phyloP scores from a whole-genome alignment of 331 rosid genomes.

The Rosa hybrid region DNA sequence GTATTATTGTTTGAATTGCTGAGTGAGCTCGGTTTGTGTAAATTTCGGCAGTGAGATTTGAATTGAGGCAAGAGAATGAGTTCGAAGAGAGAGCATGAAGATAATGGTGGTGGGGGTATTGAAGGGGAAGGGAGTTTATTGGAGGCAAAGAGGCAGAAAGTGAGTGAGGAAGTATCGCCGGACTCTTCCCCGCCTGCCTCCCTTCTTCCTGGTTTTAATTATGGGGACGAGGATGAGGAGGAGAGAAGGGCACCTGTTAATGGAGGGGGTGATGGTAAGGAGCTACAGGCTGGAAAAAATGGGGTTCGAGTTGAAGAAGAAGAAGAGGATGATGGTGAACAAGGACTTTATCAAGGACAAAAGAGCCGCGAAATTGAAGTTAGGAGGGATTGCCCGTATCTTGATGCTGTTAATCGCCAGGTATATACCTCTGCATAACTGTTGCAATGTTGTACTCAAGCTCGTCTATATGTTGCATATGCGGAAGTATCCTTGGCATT shows the following conservation, averaged over 20 bases:
- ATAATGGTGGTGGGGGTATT: constrained; percentile 4
- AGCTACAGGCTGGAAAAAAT: constrained; percentile 35
- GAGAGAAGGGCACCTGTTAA: constrained; percentile 17
- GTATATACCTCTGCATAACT: constrained; percentile 39
- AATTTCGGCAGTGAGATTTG: background rate
- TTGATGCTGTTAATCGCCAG: constrained; percentile 97
- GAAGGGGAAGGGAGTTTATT: constrained; percentile 18
- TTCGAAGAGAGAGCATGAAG: constrained; percentile 35
- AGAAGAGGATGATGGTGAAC: constrained; percentile 50
- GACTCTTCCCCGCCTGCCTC: constrained; percentile 21
- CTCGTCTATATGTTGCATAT: background rate
- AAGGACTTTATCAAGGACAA: constrained; percentile 41
- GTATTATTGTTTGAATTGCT: background rate
- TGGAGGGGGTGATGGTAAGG: constrained; percentile 20
- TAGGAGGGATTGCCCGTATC: constrained; percentile 95
- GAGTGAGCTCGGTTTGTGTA: background rate
- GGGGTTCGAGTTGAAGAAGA: constrained; percentile 51
- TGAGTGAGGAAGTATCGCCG: constrained; percentile 12
- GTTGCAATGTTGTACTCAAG: background rate
- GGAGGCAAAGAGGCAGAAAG: constrained; percentile 36
- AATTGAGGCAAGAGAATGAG: constrained; percentile 26
- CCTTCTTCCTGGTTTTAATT: constrained; percentile 74
- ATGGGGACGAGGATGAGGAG: constrained; percentile 92
- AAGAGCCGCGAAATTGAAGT: constrained; percentile 57
- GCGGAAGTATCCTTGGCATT: background rate